Evolutionary conservation across 2,329 filamentous ascomycete species (phyloP).

Genomic region (Thermoascus crustaceus): DNA sequence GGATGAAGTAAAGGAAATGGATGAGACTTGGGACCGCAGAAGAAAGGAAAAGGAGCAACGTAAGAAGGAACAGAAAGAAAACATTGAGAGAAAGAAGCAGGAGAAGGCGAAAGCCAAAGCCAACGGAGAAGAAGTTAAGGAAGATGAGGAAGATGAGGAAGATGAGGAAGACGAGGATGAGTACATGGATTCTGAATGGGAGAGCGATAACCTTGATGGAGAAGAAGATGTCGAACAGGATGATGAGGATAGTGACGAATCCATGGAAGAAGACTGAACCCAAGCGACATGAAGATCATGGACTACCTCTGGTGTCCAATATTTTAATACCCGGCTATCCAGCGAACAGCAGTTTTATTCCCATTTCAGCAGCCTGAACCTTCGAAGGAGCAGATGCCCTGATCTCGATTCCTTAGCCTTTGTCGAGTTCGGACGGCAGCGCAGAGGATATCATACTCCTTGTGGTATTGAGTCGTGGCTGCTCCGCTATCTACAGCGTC

Average conservation of each 20-base stretch:
- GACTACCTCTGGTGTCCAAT: constrained; percentile 2
- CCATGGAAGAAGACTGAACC: constrained; percentile 35
- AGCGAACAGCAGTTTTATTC: no score
- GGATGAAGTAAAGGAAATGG: constrained; percentile 67
- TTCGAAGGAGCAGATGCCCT: no score
- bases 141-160: constrained; percentile 41
- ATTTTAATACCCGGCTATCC: constrained; percentile 14
- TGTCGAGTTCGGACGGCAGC: no score
- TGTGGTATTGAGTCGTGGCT: no score
- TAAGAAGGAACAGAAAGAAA: constrained; percentile 75
- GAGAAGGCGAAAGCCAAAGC: constrained; percentile 45
- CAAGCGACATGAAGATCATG: background rate
- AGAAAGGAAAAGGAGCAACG: constrained; percentile 74
- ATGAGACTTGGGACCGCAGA: constrained; percentile 72
- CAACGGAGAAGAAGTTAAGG: constrained; percentile 34
- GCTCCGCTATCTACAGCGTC: no score
- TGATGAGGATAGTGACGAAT: constrained; percentile 25
- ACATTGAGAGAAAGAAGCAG: constrained; percentile 78
- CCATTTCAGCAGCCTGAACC: no score
- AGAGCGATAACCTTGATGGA: constrained; percentile 43
- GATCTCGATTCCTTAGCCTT: no score
- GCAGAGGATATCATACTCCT: no score
- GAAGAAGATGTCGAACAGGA: constrained; percentile 42
- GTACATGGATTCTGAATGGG: no score
- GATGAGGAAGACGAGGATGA: constrained; percentile 47